phyloP scores from a whole-genome alignment of 1,284 basidiomycete genomes.

The Calocybe gambosa region DNA sequence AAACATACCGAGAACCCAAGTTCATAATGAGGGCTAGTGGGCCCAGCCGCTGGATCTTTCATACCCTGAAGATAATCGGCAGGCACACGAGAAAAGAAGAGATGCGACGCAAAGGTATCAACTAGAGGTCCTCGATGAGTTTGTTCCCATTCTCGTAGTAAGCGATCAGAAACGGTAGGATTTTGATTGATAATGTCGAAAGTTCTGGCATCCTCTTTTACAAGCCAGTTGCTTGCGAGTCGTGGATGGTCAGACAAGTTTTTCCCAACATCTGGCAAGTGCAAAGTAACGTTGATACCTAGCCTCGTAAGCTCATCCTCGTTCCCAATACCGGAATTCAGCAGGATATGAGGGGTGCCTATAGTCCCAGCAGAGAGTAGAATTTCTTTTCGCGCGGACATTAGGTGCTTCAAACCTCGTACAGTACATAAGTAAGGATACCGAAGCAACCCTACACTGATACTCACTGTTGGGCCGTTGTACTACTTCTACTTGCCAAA shows the following conservation, averaged over 20 bases:
- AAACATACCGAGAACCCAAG: constrained; percentile 12
- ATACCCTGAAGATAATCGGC: background rate
- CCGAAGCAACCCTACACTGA: constrained; percentile 19
- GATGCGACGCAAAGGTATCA: constrained; percentile 13
- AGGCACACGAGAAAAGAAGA: constrained; percentile 10
- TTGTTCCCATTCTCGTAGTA: constrained; percentile 6
- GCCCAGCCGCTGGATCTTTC: constrained; percentile 14
- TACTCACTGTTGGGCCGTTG: constrained; percentile 22
- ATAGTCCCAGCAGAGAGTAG: constrained; percentile 36
- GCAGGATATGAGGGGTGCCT: constrained; percentile 37
- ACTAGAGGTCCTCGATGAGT: constrained; percentile 14
- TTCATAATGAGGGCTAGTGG: constrained; percentile 15
- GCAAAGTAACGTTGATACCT: constrained; percentile 27
- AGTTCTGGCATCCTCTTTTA: constrained; percentile 8
- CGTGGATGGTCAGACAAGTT: constrained; percentile 28
- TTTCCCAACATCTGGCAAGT: constrained; percentile 38
- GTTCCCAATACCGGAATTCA: constrained; percentile 45
- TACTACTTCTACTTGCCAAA: constrained; percentile 6
- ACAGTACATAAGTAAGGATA: background rate
- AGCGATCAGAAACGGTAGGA: constrained; percentile 11
- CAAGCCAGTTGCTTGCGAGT: constrained; percentile 19
- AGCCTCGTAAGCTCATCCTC: constrained; percentile 26
- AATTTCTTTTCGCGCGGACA: constrained; percentile 24
- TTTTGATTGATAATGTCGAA: constrained; percentile 16
- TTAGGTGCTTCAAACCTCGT: constrained; percentile 21